These are phyloP conservation scores for Citrus sp. DNA, from an alignment of 345 rosid species.

Conservation along the genomic window DNA sequence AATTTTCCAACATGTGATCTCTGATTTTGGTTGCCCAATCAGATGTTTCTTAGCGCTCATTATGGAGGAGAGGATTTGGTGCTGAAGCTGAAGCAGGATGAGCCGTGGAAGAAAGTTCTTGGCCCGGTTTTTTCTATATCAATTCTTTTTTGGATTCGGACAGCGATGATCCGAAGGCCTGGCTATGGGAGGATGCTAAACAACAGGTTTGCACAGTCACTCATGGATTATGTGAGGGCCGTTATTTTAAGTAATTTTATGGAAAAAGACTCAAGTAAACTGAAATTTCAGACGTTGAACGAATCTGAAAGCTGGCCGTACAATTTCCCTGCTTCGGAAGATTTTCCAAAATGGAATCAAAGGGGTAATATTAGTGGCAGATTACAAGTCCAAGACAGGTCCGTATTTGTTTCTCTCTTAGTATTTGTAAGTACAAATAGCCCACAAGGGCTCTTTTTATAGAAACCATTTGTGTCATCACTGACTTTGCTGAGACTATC, in stretches of 20 bases:
- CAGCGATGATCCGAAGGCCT: slow-evolving; percentile 27
- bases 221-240: no score
- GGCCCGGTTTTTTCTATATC: slow-evolving; percentile 75
- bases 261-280: not conserved
- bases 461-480: no score
- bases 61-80: slow-evolving; percentile 81
- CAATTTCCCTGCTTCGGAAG: slow-evolving; percentile 63
- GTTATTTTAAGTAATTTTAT: no score
- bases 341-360: slow-evolving; percentile 43
- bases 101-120: slow-evolving; percentile 91
- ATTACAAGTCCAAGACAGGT: slow-evolving; percentile 63
- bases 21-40: not conserved
- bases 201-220: slow-evolving; percentile 43
- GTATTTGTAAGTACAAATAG: not conserved
- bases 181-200: slow-evolving; percentile 82
- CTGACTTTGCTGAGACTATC: no score
- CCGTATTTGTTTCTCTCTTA: not conserved
- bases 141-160: slow-evolving; percentile 38
- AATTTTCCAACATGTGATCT: not conserved
- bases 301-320: slow-evolving; percentile 89
- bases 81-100: slow-evolving; percentile 53
- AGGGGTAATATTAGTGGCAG: slow-evolving; percentile 65
- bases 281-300: slow-evolving; percentile 37
- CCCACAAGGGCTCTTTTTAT: no score
- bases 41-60: slow-evolving; percentile 93